Evolutionary conservation across 2,329 filamentous ascomycete genomes (phyloP).

Genomic region (Cordyceps farinosa): DNA sequence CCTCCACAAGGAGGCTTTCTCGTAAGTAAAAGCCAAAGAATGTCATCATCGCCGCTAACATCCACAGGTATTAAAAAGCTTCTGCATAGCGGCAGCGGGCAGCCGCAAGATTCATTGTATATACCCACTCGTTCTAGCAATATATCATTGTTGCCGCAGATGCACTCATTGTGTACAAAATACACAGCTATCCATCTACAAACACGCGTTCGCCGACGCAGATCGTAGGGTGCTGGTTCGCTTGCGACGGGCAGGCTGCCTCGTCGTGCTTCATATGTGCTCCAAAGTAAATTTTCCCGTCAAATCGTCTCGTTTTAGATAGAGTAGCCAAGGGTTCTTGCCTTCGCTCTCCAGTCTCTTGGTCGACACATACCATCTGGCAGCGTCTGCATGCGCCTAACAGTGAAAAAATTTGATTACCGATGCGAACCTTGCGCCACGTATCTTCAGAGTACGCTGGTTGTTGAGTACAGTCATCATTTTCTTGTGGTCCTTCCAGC

Average conservation of each 20-base stretch:
- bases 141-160: neutral
- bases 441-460: constrained; percentile 73
- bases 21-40: constrained; percentile 16
- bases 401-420: constrained; percentile 61
- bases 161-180: neutral
- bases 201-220: constrained; percentile 45
- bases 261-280: constrained; percentile 64
- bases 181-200: constrained; percentile 20
- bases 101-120: neutral
- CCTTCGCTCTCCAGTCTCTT: constrained; percentile 70
- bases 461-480: constrained; percentile 34
- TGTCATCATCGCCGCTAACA: neutral
- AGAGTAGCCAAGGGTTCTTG: constrained; percentile 87
- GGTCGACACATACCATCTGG: constrained; percentile 95
- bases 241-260: neutral
- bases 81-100: neutral
- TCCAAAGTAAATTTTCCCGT: constrained; percentile 86
- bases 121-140: neutral
- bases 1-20: constrained; percentile 27
- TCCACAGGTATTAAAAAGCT: constrained; percentile 6
- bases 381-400: constrained; percentile 84
- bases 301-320: constrained; percentile 77
- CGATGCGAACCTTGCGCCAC: constrained; percentile 69
- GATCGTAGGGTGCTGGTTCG: constrained; percentile 31
- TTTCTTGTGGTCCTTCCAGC: constrained; percentile 43